Evolutionary conservation across 352 stramenopile species (phyloP).

Genomic region (Phytophthora agathidicida): DNA sequence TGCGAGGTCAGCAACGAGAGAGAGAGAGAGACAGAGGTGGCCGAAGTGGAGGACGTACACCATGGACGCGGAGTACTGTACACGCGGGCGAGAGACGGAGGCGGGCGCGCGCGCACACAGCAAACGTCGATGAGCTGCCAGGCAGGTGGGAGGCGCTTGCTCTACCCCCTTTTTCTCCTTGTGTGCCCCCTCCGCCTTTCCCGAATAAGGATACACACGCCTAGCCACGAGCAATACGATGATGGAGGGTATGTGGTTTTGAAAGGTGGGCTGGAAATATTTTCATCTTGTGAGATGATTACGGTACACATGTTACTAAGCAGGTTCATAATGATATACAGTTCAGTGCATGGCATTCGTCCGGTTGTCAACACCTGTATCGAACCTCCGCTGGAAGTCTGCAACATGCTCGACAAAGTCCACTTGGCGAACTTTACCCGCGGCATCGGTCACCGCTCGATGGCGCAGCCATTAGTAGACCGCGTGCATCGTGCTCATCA

Average conservation of each 20-base stretch:
- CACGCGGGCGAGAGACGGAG: constrained; percentile 19
- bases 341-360: not conserved
- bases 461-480: not conserved
- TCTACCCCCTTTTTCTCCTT: constrained; percentile 37
- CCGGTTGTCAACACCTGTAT: not conserved
- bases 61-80: no score
- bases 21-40: constrained; percentile 3
- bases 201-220: constrained; percentile 27
- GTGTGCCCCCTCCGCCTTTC: constrained; percentile 29
- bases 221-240: not conserved
- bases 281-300: not conserved
- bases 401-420: no score
- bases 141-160: constrained; percentile 16
- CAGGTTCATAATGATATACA: not conserved
- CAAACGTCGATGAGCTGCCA: constrained; percentile 11
- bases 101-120: not conserved
- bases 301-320: not conserved
- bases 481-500: no score
- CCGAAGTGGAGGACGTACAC: constrained; percentile 22
- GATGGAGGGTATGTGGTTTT: not conserved
- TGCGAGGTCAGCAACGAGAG: not conserved
- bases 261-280: not conserved
- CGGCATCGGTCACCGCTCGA: no score
- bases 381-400: not conserved
- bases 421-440: no score